Evolutionary conservation across 805 yeast genomes (phyloP).

Genomic region (Myxozyma geophila): DNA sequence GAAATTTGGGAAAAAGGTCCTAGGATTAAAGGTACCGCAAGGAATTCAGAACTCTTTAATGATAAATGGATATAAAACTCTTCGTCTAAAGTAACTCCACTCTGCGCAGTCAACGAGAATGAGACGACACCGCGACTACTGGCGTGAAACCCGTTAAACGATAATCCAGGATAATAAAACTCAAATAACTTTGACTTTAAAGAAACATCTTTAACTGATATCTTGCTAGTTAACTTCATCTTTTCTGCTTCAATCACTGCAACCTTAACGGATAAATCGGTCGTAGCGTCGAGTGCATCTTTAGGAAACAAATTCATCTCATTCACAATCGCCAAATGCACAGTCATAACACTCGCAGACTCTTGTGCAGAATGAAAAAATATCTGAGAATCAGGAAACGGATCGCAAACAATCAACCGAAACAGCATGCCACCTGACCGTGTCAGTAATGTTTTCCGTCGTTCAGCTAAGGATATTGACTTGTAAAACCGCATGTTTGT

Average conservation of each 20-base stretch:
- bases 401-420: constrained; percentile 20
- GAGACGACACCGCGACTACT: constrained; percentile 23
- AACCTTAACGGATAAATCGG: constrained; percentile 5
- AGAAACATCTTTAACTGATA: not conserved
- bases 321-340: constrained; percentile 31
- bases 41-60: not conserved
- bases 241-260: not conserved
- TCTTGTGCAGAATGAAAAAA: not conserved
- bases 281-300: constrained; percentile 6
- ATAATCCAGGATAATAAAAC: constrained; percentile 21
- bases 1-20: constrained; percentile 23
- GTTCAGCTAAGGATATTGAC: not conserved
- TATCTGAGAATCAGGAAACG: constrained; percentile 19
- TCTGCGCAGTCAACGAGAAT: not conserved
- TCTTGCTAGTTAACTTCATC: not conserved
- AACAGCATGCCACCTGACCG: constrained; percentile 19
- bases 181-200: not conserved
- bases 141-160: constrained; percentile 22
- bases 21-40: constrained; percentile 20
- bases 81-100: not conserved
- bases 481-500: constrained; percentile 2
- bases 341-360: not conserved
- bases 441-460: not conserved
- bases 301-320: constrained; percentile 33
- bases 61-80: constrained; percentile 7